phyloP scores from a whole-genome alignment of 2,329 filamentous ascomycete genomes.

The Rutstroemia sp. region DNA sequence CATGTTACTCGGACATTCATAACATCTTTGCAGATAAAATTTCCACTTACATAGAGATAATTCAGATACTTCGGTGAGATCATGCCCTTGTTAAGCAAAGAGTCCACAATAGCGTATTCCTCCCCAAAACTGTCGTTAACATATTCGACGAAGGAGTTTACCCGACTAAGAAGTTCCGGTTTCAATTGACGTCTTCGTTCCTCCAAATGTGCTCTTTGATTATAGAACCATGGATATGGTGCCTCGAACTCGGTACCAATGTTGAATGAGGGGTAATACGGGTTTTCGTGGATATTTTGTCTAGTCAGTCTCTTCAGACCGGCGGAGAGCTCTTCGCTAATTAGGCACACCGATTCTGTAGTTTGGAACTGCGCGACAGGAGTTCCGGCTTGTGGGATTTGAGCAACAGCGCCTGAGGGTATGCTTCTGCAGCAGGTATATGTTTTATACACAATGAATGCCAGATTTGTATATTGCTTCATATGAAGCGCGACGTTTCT shows the following conservation, averaged over 20 bases:
- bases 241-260: conserved; percentile 6
- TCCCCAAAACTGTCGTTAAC: conserved; percentile 6
- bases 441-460: conserved; percentile 6
- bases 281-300: conserved; percentile 7
- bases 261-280: conserved; percentile 7
- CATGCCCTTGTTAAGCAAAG: conserved; percentile 1
- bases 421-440: conserved; percentile 1
- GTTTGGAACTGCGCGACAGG: background rate
- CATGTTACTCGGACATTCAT: background rate
- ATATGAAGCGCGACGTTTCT: conserved; percentile 4
- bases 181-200: conserved; percentile 7
- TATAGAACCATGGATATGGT: conserved; percentile 9
- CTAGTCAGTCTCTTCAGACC: conserved; percentile 8
- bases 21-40: background rate
- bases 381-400: background rate
- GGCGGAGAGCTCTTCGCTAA: conserved; percentile 4
- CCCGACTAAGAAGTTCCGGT: conserved; percentile 6
- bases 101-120: conserved; percentile 6
- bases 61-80: conserved; percentile 1
- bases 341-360: conserved; percentile 1
- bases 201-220: conserved; percentile 7
- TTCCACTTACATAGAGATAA: conserved; percentile 3
- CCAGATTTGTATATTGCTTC: background rate
- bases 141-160: conserved; percentile 9
- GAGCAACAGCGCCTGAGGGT: background rate